Evolutionary conservation across 306 rosid species (phyloP).

Genomic region (Quercus aquifolioides): DNA sequence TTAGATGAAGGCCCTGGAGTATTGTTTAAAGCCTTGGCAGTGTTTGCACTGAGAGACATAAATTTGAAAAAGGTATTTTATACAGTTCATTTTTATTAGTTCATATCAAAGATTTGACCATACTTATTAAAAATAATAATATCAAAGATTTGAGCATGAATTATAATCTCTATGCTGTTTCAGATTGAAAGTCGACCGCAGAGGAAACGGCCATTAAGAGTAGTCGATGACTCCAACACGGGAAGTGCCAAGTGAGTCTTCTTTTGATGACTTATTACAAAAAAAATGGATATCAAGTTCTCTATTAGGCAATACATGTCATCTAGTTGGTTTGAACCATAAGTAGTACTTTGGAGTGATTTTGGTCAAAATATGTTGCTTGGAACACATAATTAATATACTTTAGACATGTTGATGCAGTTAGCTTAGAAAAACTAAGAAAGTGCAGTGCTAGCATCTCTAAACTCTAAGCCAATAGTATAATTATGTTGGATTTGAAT

Average conservation of each 20-base stretch:
- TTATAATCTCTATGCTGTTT: slow-evolving; percentile 7
- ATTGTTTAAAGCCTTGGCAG: slow-evolving; percentile 54
- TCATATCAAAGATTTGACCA: background rate
- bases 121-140: background rate
- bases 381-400: background rate
- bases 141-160: background rate
- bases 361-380: background rate
- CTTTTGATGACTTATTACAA: background rate
- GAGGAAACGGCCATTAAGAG: slow-evolving; percentile 51
- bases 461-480: background rate
- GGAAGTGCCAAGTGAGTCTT: slow-evolving; percentile 48
- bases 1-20: slow-evolving; percentile 56
- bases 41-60: slow-evolving; percentile 54
- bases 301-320: background rate
- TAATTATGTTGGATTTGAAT: background rate
- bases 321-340: background rate
- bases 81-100: slow-evolving; percentile 8
- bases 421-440: background rate
- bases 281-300: background rate
- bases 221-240: slow-evolving; percentile 51
- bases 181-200: slow-evolving; percentile 67
- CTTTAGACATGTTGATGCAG: background rate
- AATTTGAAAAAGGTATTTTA: slow-evolving; percentile 39
- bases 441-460: background rate
- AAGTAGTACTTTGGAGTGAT: background rate